These are phyloP conservation scores for Babesia divergens DNA, from an alignment of 169 alveolate genomes.

Conservation along the genomic window DNA sequence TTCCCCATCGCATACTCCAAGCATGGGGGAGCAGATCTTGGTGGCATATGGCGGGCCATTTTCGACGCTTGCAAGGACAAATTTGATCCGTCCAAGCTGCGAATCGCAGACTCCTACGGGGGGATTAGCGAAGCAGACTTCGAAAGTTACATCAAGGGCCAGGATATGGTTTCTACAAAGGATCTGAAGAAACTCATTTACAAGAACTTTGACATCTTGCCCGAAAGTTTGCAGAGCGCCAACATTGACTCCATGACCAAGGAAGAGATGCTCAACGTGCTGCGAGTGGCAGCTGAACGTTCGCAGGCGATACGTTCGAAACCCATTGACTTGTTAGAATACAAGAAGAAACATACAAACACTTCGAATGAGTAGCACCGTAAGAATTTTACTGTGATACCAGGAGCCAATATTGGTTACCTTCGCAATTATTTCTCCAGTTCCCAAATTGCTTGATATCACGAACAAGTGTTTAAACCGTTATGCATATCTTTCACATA, in stretches of 20 bases:
- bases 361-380: no score
- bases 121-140: slow-evolving; percentile 33
- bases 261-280: slow-evolving; percentile 53
- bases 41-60: slow-evolving; percentile 57
- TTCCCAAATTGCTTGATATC: no score
- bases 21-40: slow-evolving; percentile 58
- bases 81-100: slow-evolving; percentile 23
- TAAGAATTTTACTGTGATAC: no score
- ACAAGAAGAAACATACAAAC: slow-evolving; percentile 38
- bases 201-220: slow-evolving; percentile 57
- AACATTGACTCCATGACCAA: slow-evolving; percentile 41
- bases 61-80: slow-evolving; percentile 57
- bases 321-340: slow-evolving; percentile 54
- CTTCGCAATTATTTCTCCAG: no score
- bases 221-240: slow-evolving; percentile 53
- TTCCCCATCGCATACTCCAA: slow-evolving; percentile 59
- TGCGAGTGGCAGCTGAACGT: slow-evolving; percentile 51
- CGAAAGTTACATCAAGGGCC: slow-evolving; percentile 41
- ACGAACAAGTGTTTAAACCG: no score
- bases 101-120: slow-evolving; percentile 41
- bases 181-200: slow-evolving; percentile 40
- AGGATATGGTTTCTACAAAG: slow-evolving; percentile 43
- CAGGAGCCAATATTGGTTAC: no score
- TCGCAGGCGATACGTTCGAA: slow-evolving; percentile 34
- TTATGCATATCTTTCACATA: no score